Base-by-base conservation (phyloP, 176 grass and related monocot genomes). In the Puccinellia tenuiflora region DNA sequence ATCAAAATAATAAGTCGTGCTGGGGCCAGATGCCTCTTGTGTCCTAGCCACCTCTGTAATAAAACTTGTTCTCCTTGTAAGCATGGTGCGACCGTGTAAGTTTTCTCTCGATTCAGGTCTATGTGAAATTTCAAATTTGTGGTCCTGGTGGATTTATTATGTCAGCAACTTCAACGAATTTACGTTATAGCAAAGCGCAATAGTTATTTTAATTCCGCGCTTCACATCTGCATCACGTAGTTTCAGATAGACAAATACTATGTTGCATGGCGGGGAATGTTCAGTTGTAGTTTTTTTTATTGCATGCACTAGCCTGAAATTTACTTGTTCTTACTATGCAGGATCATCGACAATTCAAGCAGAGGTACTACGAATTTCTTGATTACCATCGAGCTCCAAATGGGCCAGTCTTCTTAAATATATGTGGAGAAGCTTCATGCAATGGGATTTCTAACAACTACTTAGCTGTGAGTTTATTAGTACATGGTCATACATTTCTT, bases 361-460 rank as follows among this genome's bases (percentile, higher is more conserved):
- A 92, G 68, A 85, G 96, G 12, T 98, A 93, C 75, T 98, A 91
- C 3, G 89, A 95, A 90, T 95, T 90, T 89, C 82, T 93, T 5
- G 96, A 98, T 85, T 93, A 89, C 85, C 94, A 87, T 65, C 78
- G 85, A 76, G 84, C 63, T 85, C 75, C 92, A 47, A 79, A 88
- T 82, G 96, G 96, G n/a, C 96, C 96, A 0, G 76, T 98, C 33
- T 98, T 98, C 89, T 82, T 98, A 8, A 43, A 88, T 26, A 93
- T 98, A 42, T 95, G 96, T 72, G 96, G 96, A 57, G 96, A 98
- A 95, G 66, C 89, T 68, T 33, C 96, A 2, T 95, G 91, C 96
- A 79, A 66, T 68, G 96, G 96, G 55, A 98, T 98, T 77, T 39
- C 61, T 52, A 95, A 95, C 76, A 82, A 67, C 85, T 98, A 98